Percentiles rank a stretch among this genome's conserved stretches.
These are phyloP conservation scores for Colletotrichum gloeosporioides DNA, from an alignment of 2,329 filamentous ascomycete genomes.

Conservation along the genomic window DNA sequence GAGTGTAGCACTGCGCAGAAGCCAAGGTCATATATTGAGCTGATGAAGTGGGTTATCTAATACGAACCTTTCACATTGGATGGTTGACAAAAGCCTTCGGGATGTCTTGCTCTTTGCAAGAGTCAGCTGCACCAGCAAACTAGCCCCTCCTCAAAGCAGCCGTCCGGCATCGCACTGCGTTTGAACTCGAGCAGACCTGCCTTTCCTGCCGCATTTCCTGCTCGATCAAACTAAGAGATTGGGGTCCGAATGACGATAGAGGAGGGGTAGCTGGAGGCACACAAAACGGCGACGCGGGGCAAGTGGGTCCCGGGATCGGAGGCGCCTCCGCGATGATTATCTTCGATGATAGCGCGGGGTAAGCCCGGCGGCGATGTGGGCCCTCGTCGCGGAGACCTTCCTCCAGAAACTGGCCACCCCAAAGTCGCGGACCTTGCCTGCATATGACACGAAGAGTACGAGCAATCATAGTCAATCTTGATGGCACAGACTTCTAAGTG, in stretches of 20 bases:
- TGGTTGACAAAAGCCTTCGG: background rate
- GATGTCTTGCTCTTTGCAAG: background rate
- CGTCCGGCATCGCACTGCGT: background rate
- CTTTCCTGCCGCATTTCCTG: background rate
- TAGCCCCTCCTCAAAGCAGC: background rate
- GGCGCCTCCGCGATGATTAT: background rate
- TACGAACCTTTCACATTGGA: background rate
- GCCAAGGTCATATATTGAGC: background rate
- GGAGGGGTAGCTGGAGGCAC: background rate
- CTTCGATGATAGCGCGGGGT: background rate
- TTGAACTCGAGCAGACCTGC: background rate
- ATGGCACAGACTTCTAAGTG: rapidly evolving
- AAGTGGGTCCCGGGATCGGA: background rate
- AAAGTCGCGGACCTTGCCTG: background rate
- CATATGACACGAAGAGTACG: background rate
- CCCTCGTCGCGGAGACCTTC: background rate
- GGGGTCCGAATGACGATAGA: background rate
- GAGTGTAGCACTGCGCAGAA: rapidly evolving
- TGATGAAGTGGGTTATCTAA: background rate
- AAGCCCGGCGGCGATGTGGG: background rate
- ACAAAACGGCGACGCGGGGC: background rate
- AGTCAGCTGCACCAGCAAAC: background rate
- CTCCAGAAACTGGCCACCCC: background rate
- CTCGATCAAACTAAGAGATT: background rate
- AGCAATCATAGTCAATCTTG: background rate